Conservation (phyloP, 225 moss, liverwort and hornwort genomes). For the Marchantia polymorpha region DNA sequence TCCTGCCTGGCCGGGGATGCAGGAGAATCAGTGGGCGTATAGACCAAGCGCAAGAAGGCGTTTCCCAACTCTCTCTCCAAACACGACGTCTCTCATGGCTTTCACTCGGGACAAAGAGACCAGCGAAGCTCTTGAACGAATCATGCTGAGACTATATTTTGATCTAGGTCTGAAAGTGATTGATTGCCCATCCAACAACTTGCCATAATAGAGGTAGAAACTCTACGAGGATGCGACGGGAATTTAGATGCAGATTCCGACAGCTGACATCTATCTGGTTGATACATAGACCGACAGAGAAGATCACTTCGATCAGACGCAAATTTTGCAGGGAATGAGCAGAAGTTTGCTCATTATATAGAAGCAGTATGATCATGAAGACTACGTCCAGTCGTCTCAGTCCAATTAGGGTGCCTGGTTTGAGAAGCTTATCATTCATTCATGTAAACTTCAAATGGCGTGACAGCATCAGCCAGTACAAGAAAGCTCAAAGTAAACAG, state of each 20-base stretch:
- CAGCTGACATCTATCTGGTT: neutral
- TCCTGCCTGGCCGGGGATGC: no score
- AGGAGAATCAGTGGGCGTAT: neutral
- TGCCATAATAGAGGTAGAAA: neutral
- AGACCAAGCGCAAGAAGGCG: neutral
- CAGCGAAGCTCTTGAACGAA: neutral
- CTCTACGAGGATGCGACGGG: neutral
- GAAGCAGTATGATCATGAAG: neutral
- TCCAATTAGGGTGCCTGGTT: neutral
- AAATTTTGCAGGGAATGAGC: neutral
- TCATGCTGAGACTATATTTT: neutral
- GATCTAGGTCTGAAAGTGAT: neutral
- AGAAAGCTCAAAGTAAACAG: constrained; percentile 8
- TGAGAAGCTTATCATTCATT: constrained; percentile 9
- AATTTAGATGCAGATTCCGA: neutral
- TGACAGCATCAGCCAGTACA: constrained; percentile 3
- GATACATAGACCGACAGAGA: constrained; percentile 6
- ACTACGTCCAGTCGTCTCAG: constrained; percentile 8
- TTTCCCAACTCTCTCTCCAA: neutral
- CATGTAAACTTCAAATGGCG: constrained; percentile 14
- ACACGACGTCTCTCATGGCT: neutral
- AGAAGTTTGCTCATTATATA: neutral
- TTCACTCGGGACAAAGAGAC: neutral
- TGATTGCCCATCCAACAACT: neutral
- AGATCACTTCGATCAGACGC: neutral